A percentile compares a stretch with the other conserved stretches of the same genome.
Conservation (phyloP, 169 alveolate genomes). For the Eimeria necatrix region DNA sequence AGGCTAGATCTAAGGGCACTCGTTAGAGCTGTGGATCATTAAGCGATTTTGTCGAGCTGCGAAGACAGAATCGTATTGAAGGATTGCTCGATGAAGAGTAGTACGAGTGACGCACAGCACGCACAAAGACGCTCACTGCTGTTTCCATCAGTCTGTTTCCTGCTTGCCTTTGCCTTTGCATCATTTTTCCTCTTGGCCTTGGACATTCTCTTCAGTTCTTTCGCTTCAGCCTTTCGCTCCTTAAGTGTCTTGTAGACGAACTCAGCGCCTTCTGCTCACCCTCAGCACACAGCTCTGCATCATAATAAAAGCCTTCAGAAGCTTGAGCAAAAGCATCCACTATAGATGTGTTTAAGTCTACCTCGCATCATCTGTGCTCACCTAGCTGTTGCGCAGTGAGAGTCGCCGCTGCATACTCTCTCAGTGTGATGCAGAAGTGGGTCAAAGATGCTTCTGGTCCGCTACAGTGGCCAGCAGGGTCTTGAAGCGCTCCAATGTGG, state of each 20-base stretch:
- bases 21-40: too few relatives aligned
- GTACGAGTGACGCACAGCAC: too few relatives aligned
- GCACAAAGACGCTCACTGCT: neutral
- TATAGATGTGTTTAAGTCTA: neutral
- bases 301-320: neutral
- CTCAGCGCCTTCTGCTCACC: conserved; percentile 37
- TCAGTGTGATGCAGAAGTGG: conserved; percentile 37
- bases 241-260: neutral
- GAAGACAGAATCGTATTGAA: too few relatives aligned
- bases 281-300: neutral
- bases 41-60: too few relatives aligned
- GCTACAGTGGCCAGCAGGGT: conserved; percentile 47
- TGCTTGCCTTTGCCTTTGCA: neutral
- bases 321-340: neutral
- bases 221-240: neutral
- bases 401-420: conserved; percentile 46
- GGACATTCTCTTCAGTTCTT: neutral
- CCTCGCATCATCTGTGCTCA: neutral
- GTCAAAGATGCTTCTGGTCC: neutral
- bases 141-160: neutral
- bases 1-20: too few relatives aligned
- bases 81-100: too few relatives aligned
- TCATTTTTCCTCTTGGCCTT: neutral
- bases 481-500: conserved; percentile 5
- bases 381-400: conserved; percentile 16